These are phyloP conservation scores for Bocquillonia castaneifolia DNA, from an alignment of 441 rosid genomes.

Conservation along the genomic window DNA sequence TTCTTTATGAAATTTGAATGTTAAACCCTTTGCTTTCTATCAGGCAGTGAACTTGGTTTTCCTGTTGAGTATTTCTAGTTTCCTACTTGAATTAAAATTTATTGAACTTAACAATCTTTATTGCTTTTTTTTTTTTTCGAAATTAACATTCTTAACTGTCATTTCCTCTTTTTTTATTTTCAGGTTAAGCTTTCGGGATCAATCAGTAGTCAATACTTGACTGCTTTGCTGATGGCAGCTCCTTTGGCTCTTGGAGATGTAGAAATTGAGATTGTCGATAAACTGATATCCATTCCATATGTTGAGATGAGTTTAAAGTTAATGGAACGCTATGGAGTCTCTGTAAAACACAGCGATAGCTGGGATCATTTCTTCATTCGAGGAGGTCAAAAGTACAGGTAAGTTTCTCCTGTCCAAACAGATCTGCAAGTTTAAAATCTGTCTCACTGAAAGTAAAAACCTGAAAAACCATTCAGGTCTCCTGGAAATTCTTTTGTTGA, in stretches of 20 bases:
- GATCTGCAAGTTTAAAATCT: constrained; percentile 12
- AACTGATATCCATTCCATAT: constrained; percentile 83
- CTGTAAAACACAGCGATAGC: constrained; percentile 56
- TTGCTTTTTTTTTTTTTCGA: background rate
- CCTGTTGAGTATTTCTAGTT: background rate
- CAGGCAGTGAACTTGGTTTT: background rate
- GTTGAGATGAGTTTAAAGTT: constrained; percentile 94
- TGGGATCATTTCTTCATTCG: constrained; percentile 82
- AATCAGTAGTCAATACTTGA: constrained; percentile 91
- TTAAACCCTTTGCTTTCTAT: background rate
- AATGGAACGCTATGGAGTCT: constrained; percentile 86
- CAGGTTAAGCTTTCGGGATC: constrained; percentile 96
- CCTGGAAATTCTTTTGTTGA: constrained; percentile 89
- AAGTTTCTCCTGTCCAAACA: constrained; percentile 24
- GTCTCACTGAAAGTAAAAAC: constrained; percentile 15
- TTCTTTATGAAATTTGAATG: background rate
- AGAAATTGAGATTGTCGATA: constrained; percentile 85
- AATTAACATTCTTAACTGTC: constrained; percentile 12
- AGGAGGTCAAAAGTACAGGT: constrained; percentile 93
- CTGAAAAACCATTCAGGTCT: constrained; percentile 48
- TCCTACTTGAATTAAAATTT: background rate
- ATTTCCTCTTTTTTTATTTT: constrained; percentile 24
- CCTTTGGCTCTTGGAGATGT: constrained; percentile 88
- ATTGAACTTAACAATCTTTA: background rate
- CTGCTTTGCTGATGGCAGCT: constrained; percentile 93